Conservation (phyloP, 495 filamentous ascomycete genomes). For the Neurospora sp. region DNA sequence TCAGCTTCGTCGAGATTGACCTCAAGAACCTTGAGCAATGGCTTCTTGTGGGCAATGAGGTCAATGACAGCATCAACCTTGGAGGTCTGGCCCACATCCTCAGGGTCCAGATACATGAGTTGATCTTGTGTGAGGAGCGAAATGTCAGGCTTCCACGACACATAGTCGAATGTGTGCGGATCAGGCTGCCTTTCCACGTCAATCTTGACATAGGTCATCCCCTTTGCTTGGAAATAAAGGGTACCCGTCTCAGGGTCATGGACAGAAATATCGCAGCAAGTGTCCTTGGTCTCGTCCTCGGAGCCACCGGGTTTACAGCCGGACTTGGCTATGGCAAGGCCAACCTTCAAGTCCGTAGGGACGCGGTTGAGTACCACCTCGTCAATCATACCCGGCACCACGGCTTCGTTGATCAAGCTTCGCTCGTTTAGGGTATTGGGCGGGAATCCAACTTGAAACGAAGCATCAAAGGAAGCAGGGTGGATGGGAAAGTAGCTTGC, state of each 20-base stretch:
- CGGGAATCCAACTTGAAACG: constrained; percentile 20
- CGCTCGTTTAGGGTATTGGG: constrained; percentile 3
- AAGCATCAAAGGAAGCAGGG: constrained; percentile 29
- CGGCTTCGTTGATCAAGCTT: neutral
- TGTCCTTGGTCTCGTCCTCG: neutral
- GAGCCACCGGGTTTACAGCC: neutral
- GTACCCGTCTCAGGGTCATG: constrained; percentile 12
- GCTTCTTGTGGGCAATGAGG: constrained; percentile 22
- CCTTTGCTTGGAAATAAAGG: constrained; percentile 14
- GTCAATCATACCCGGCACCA: constrained; percentile 2
- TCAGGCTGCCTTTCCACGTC: constrained; percentile 1
- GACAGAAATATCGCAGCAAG: neutral
- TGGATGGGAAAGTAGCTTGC: constrained; percentile 32
- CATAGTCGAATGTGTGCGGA: constrained; percentile 9
- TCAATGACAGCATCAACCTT: constrained; percentile 11
- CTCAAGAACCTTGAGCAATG: constrained; percentile 20
- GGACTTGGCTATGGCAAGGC: neutral
- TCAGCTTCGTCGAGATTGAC: constrained; percentile 10
- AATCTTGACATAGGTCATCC: constrained; percentile 8
- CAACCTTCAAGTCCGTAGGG: neutral
- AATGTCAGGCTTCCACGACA: constrained; percentile 25
- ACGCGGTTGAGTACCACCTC: constrained; percentile 1
- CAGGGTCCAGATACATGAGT: neutral
- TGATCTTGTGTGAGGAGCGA: constrained; percentile 13
- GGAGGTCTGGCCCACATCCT: neutral